These are phyloP conservation scores for Ananas comosus DNA, from an alignment of 176 grass and related monocot genomes.

Conservation along the genomic window DNA sequence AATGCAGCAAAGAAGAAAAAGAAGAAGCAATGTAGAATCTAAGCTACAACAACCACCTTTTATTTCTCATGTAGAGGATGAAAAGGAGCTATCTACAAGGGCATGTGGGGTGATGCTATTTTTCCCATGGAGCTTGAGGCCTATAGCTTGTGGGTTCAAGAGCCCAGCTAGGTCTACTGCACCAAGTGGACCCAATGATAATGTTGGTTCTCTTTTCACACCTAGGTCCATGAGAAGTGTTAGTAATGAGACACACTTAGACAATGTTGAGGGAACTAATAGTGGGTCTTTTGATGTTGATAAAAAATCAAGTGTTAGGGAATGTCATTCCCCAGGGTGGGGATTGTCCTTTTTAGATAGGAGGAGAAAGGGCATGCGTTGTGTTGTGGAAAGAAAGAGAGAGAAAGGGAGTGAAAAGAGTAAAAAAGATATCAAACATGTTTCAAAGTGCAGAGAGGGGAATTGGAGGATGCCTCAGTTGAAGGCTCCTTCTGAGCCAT, in stretches of 20 bases:
- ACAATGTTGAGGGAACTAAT: slow-evolving; percentile 9
- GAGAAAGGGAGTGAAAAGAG: slow-evolving; percentile 25
- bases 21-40: neutral
- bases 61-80: slow-evolving; percentile 30
- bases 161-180: slow-evolving; percentile 14
- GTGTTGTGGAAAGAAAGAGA: slow-evolving; percentile 37
- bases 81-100: slow-evolving; percentile 27
- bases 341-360: slow-evolving; percentile 53
- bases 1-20: too few species aligned
- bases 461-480: slow-evolving; percentile 28
- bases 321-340: slow-evolving; percentile 31
- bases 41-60: slow-evolving; percentile 18
- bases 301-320: slow-evolving; percentile 37
- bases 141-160: slow-evolving; percentile 38
- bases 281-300: neutral
- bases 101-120: slow-evolving; percentile 83
- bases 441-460: neutral
- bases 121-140: slow-evolving; percentile 81
- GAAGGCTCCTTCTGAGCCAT: slow-evolving; percentile 34
- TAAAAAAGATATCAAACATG: neutral
- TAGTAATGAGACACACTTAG: slow-evolving; percentile 17
- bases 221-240: slow-evolving; percentile 20
- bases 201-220: neutral
- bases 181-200: neutral
- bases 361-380: slow-evolving; percentile 46